These are phyloP conservation scores for Tuber borchii DNA, from an alignment of 495 filamentous ascomycete species.

Conservation along the genomic window DNA sequence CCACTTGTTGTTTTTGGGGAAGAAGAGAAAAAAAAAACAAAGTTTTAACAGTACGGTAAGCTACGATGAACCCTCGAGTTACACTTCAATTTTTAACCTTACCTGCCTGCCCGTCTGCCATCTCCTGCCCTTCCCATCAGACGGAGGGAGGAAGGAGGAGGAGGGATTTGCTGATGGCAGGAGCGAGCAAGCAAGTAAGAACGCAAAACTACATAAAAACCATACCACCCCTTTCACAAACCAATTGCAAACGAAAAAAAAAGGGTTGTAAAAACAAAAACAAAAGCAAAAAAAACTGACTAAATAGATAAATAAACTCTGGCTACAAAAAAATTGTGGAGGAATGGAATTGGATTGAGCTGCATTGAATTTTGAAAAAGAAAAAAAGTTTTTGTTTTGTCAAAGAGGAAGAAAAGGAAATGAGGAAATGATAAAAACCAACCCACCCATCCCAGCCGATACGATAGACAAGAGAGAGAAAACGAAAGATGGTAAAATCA, in stretches of 20 bases:
- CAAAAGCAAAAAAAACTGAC: neutral
- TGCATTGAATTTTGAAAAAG: neutral
- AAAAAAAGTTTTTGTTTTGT: neutral
- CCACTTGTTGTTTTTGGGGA: neutral
- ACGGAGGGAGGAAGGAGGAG: neutral
- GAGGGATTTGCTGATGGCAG: neutral
- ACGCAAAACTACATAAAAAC: neutral
- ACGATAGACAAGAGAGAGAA: neutral
- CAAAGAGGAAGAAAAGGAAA: neutral
- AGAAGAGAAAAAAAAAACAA: neutral
- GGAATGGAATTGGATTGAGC: neutral
- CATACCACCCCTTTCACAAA: neutral
- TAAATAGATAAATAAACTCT: conserved; percentile 3
- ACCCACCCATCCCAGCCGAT: conserved; percentile 5
- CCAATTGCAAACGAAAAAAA: neutral
- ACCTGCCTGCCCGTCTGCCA: neutral
- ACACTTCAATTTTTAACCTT: neutral
- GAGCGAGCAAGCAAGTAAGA: neutral
- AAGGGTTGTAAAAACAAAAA: neutral
- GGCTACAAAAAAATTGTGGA: conserved; percentile 1
- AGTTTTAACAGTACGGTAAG: neutral
- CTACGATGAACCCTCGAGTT: neutral
- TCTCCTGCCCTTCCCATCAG: neutral
- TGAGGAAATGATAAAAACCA: conserved; percentile 5
- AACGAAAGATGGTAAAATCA: neutral